phyloP scores from a whole-genome alignment of 116 monocot genomes.

The Iris pallida region DNA sequence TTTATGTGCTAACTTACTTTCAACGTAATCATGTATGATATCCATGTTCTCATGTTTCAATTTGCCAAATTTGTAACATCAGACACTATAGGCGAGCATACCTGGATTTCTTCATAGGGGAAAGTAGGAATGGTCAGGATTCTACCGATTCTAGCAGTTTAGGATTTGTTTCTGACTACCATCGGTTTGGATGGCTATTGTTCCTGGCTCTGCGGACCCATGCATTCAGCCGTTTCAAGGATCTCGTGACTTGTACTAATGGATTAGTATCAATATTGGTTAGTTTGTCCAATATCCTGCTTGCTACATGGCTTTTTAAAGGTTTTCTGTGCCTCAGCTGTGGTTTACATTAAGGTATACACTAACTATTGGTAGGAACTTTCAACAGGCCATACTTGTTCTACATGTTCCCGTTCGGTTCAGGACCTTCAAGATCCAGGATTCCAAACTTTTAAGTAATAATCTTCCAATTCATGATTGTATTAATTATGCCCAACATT shows the following conservation, averaged over 20 bases:
- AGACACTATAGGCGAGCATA: conserved; percentile 53
- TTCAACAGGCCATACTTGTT: conserved; percentile 38
- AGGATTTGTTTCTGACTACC: conserved; percentile 35
- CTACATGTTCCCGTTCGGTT: conserved; percentile 41
- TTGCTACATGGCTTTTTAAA: background rate
- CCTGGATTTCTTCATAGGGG: conserved; percentile 28
- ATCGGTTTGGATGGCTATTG: conserved; percentile 54
- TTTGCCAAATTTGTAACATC: conserved; percentile 1
- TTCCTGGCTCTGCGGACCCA: conserved; percentile 47
- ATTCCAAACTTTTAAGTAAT: conserved; percentile 35
- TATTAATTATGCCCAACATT: background rate
- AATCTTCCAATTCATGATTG: conserved; percentile 3
- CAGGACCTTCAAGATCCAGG: conserved; percentile 35
- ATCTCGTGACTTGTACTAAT: conserved; percentile 58
- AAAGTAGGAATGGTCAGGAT: conserved; percentile 14
- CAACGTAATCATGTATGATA: background rate
- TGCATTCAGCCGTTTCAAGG: conserved; percentile 40
- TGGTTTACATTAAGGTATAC: background rate
- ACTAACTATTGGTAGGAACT: background rate
- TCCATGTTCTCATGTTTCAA: background rate
- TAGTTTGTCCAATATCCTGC: background rate
- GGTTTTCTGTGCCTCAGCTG: background rate
- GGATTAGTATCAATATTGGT: conserved; percentile 55
- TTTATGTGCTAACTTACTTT: background rate
- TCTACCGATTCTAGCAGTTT: conserved; percentile 8